Evolutionary conservation across 139 green algal species (phyloP).

Genomic region (Pseudopediastrum boryanum): DNA sequence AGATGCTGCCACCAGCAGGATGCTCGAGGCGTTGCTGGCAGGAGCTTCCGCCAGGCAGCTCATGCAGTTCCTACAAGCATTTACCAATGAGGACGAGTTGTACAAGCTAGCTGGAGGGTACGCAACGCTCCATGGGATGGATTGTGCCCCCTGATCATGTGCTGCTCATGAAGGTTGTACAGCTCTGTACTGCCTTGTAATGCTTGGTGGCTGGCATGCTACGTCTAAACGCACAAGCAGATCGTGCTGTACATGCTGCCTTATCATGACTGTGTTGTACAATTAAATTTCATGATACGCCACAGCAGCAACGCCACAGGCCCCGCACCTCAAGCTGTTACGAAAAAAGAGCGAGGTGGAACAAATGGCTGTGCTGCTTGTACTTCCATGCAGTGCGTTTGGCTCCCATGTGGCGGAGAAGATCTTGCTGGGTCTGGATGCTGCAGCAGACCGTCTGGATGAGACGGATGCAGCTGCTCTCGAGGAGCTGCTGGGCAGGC

Average conservation of each 20-base stretch:
- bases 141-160: background rate
- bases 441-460: slow-evolving; percentile 1
- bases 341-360: no score
- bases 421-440: slow-evolving; percentile 52
- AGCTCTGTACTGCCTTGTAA: no score
- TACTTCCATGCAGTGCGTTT: slow-evolving; percentile 63
- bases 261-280: slow-evolving; percentile 3
- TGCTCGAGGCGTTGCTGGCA: slow-evolving; percentile 71
- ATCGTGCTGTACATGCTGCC: background rate
- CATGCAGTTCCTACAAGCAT: slow-evolving; percentile 45
- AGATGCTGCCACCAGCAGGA: slow-evolving; percentile 55
- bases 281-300: no score
- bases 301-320: no score
- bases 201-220: no score
- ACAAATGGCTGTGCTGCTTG: background rate
- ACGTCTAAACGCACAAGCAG: no score
- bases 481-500: slow-evolving; percentile 23
- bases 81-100: slow-evolving; percentile 42
- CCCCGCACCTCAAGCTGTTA: no score
- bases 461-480: slow-evolving; percentile 8
- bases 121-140: background rate
- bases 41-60: slow-evolving; percentile 35
- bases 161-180: background rate
- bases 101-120: slow-evolving; percentile 50
- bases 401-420: slow-evolving; percentile 78